Evolutionary conservation across 257 asterid species (phyloP), one percentile per base, ranked within the genome.

Genomic region (Nicotiana obtusifolia): DNA sequence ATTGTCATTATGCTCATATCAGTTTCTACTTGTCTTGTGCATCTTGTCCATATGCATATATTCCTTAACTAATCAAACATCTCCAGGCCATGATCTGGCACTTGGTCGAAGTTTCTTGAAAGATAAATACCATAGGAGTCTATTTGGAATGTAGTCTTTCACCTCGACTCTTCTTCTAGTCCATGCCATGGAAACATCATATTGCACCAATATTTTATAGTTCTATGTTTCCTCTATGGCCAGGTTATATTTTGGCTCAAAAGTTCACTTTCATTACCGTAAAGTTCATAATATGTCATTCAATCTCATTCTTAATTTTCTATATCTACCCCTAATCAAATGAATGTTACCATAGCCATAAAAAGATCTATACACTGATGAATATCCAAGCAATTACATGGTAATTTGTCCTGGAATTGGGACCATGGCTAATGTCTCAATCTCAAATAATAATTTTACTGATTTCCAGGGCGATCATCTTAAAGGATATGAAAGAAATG

Each of bases 391-490:
- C 14, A 69, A 28, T 35, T 37, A n/a, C 31, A 37, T n/a, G 17
- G 59, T 68, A 71, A 71, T 22, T 71, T 28, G 60, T 47, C 78
- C 41, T 22, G 22, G 78, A 44, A 6, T 14, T 71, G 30, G 28
- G 79, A 44, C 61, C 20, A 76, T 64, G 76, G 17, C 77, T 5
- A 62, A 80, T 24, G 30, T 64, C 80, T 22, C 37, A 3, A 75
- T 64, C 80, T 65, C 87, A 13, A 65, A 78, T 22, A 22, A 59
- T 76, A 62, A 33, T 10, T 16, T 33, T 44, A 78, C 52, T 49
- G 83, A 60, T 67, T 17, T 64, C 60, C 77, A 65, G 47, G 81
- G 28, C 13, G 49, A 47, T 84, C 69, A 61, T 61, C 64, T 76
- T 33, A 1, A 60, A 37, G 83, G 54, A 10, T 59, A 59, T 47